phyloP scores from a whole-genome alignment of 345 rosid genomes.

The Eucalyptus erythrocorys region DNA sequence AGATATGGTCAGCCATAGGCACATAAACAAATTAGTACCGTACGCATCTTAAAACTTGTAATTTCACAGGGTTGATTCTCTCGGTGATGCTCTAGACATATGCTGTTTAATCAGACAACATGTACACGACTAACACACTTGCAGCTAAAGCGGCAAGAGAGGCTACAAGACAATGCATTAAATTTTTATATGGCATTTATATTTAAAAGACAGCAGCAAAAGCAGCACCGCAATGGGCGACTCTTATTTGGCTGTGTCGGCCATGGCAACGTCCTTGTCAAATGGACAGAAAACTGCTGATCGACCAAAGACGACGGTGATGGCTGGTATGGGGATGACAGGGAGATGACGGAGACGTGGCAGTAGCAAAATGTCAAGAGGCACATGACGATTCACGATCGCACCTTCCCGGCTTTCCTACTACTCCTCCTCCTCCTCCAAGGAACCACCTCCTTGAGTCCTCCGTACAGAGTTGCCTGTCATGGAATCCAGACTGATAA shows the following conservation, averaged over 20 bases:
- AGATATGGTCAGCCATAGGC: neutral
- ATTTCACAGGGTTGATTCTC: neutral
- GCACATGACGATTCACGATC: slow-evolving; percentile 1
- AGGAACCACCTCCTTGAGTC: slow-evolving; percentile 60
- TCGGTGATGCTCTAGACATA: neutral
- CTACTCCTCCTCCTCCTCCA: slow-evolving; percentile 47
- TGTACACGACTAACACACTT: neutral
- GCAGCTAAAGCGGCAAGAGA: neutral
- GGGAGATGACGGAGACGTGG: neutral
- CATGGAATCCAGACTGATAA: neutral
- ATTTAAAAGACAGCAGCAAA: neutral
- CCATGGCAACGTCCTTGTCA: neutral
- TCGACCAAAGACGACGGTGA: neutral
- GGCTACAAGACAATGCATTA: neutral
- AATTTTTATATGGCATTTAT: neutral
- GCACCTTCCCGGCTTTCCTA: slow-evolving; percentile 33
- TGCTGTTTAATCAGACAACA: neutral
- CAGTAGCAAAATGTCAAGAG: neutral
- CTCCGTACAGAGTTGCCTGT: slow-evolving; percentile 50
- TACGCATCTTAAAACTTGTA: neutral
- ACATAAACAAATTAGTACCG: neutral
- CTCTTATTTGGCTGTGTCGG: neutral
- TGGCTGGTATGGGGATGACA: neutral
- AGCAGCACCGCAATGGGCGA: neutral
- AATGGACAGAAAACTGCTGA: neutral